Evolutionary conservation across 2,329 filamentous ascomycete genomes (phyloP).

Genomic region (Claviceps fusiformis): DNA sequence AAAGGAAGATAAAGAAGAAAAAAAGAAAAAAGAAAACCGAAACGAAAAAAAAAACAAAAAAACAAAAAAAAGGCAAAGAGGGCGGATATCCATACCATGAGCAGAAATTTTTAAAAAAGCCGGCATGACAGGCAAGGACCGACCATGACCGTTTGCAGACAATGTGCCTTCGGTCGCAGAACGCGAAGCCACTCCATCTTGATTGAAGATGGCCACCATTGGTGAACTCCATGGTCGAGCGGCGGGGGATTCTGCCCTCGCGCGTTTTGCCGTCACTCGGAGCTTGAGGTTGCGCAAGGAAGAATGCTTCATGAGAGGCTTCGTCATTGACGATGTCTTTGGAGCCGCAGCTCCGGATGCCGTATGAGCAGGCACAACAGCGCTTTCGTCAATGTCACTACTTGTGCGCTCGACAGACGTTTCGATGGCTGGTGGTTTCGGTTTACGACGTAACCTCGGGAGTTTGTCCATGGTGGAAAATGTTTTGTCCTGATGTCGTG

Average conservation of each 20-base stretch:
- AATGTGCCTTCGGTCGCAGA: slow-evolving; percentile 9
- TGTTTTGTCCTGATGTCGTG: neutral
- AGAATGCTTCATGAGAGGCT: slow-evolving; percentile 18
- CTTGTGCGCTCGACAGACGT: slow-evolving; percentile 23
- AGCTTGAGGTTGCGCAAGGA: slow-evolving; percentile 33
- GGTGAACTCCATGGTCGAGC: slow-evolving; percentile 16
- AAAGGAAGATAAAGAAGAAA: neutral
- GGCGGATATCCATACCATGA: slow-evolving; percentile 15
- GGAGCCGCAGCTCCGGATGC: slow-evolving; percentile 3
- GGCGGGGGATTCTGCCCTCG: slow-evolving; percentile 27
- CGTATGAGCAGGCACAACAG: neutral
- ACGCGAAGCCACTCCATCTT: slow-evolving; percentile 20
- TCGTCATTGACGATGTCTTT: slow-evolving; percentile 8
- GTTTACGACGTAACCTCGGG: slow-evolving; percentile 29
- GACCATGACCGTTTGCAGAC: slow-evolving; percentile 1
- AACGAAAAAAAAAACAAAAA: too few species aligned
- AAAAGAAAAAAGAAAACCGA: neutral
- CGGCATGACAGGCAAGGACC: slow-evolving; percentile 19
- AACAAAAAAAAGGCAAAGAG: too few species aligned
- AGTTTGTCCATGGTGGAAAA: slow-evolving; percentile 25
- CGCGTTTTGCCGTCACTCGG: slow-evolving; percentile 32
- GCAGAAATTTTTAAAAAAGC: slow-evolving; percentile 24
- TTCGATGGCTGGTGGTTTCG: slow-evolving; percentile 29
- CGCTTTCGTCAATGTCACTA: slow-evolving; percentile 15
- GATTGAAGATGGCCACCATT: slow-evolving; percentile 20